Evolutionary conservation across 2,329 filamentous ascomycete genomes (phyloP).

Genomic region (Plenodomus lindquistii): DNA sequence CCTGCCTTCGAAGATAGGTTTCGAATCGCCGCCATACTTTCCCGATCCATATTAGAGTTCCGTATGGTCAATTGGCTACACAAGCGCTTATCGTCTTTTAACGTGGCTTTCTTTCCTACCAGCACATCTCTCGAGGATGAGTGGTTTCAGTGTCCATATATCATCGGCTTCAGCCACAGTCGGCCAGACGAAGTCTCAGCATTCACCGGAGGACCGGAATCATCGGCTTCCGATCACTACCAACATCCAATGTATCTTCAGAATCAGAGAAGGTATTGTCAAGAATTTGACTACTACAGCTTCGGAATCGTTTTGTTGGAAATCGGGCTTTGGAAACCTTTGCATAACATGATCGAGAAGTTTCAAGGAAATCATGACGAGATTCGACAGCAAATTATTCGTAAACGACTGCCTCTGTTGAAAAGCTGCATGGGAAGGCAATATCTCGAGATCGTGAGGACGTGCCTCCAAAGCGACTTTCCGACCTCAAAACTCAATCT

Average conservation of each 20-base stretch:
- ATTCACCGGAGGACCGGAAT: not conserved
- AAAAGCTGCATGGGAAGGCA: no score
- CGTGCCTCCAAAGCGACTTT: no score
- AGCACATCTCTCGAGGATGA: not conserved
- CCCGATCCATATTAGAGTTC: no score
- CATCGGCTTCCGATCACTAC: not conserved
- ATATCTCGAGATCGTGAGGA: no score
- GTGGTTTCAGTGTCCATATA: not conserved
- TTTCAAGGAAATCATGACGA: not conserved
- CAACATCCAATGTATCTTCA: not conserved
- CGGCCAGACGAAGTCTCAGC: not conserved
- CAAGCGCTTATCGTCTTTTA: no score
- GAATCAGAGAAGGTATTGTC: not conserved
- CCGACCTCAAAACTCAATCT: no score
- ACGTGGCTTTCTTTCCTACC: no score
- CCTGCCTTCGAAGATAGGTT: no score
- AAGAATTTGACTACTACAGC: not conserved
- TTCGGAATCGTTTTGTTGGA: not conserved
- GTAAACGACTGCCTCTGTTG: not conserved
- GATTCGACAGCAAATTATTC: not conserved
- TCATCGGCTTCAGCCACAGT: not conserved
- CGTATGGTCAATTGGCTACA: no score
- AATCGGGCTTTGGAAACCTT: not conserved
- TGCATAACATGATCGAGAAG: not conserved
- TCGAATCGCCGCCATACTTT: no score